Evolutionary conservation across 176 grass and related monocot species (phyloP).

Genomic region (Aechmea fasciata): DNA sequence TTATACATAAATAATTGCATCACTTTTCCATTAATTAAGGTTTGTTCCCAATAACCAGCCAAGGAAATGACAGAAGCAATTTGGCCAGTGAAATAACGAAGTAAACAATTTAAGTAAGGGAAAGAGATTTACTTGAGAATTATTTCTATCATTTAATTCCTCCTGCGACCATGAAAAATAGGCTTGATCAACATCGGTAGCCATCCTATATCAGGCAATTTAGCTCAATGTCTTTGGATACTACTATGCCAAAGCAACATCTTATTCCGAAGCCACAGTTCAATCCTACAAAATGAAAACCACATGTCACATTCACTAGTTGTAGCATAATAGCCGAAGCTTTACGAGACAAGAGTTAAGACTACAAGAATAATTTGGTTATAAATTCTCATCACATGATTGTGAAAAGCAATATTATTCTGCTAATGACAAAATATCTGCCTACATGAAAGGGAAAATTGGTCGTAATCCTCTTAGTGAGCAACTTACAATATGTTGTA

Average conservation of each 20-base stretch:
- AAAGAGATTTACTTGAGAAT: conserved; percentile 49
- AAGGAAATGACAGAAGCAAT: neutral
- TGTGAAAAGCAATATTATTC: too few relatives aligned
- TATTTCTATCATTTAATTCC: conserved; percentile 50
- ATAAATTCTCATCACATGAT: too few relatives aligned
- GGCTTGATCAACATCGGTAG: conserved; percentile 61
- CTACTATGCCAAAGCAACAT: conserved; percentile 13
- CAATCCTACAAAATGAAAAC: neutral
- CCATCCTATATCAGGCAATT: conserved; percentile 28
- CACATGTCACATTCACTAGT: neutral
- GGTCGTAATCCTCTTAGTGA: too few relatives aligned
- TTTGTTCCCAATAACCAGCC: neutral
- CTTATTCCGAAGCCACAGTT: neutral
- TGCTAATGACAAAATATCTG: too few relatives aligned
- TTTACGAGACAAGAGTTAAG: neutral
- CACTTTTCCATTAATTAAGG: conserved; percentile 1
- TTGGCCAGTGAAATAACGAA: neutral
- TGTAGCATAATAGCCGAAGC: neutral
- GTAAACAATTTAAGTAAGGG: conserved; percentile 9
- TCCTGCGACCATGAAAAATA: conserved; percentile 81
- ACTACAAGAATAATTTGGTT: too few relatives aligned
- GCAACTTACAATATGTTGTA: too few relatives aligned
- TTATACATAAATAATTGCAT: neutral
- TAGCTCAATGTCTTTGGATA: conserved; percentile 5
- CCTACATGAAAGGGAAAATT: too few relatives aligned